phyloP scores from a whole-genome alignment of 495 filamentous ascomycete genomes.

The Neurospora discreta region DNA sequence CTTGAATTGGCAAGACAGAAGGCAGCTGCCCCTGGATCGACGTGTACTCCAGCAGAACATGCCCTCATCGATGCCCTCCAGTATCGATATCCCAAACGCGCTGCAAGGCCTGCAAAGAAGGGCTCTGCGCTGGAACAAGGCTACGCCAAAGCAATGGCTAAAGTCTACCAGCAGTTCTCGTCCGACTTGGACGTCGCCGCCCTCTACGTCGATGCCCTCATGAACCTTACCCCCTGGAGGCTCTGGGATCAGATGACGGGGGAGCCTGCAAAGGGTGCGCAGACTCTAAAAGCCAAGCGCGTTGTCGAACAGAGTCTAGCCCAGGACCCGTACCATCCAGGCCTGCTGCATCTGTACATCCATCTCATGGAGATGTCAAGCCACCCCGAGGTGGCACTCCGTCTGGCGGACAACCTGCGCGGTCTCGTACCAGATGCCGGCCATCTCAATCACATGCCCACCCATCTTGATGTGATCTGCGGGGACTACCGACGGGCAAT shows the following conservation, averaged over 20 bases:
- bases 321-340: slow-evolving; percentile 43
- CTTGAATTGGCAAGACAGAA: slow-evolving; percentile 30
- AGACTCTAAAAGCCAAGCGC: slow-evolving; percentile 44
- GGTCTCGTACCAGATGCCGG: slow-evolving; percentile 54
- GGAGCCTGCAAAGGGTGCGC: slow-evolving; percentile 39
- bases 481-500: slow-evolving; percentile 56
- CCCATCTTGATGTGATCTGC: slow-evolving; percentile 54
- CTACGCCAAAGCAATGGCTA: slow-evolving; percentile 52
- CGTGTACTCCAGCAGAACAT: slow-evolving; percentile 32
- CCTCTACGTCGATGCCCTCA: slow-evolving; percentile 53
- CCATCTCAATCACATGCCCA: slow-evolving; percentile 65
- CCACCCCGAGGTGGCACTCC: slow-evolving; percentile 46
- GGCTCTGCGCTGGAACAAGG: slow-evolving; percentile 41
- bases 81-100: slow-evolving; percentile 40
- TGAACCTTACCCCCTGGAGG: slow-evolving; percentile 60
- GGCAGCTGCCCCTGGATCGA: slow-evolving; percentile 11
- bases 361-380: slow-evolving; percentile 66
- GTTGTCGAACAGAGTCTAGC: slow-evolving; percentile 44
- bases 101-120: slow-evolving; percentile 25
- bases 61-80: slow-evolving; percentile 49
- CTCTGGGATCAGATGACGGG: slow-evolving; percentile 54
- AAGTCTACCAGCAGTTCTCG: slow-evolving; percentile 41
- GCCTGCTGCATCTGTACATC: slow-evolving; percentile 58
- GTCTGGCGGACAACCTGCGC: slow-evolving; percentile 46
- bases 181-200: slow-evolving; percentile 50